phyloP scores from a whole-genome alignment of 805 yeast species.

The Lipomyces sp. region DNA sequence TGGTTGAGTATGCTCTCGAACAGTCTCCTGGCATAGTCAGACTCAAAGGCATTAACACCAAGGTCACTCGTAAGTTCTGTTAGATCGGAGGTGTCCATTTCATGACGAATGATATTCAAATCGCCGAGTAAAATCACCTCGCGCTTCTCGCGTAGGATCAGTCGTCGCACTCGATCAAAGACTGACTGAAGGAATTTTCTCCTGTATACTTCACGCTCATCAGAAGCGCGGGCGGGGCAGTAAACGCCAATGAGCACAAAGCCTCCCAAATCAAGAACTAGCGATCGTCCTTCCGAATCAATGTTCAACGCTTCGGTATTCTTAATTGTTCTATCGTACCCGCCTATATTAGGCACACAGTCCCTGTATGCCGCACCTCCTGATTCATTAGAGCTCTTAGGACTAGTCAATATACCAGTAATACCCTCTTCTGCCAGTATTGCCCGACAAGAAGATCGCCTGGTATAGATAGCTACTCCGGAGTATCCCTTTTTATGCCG shows the following conservation, averaged over 20 bases:
- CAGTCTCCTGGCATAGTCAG: slow-evolving; percentile 17
- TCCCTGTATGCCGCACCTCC: slow-evolving; percentile 32
- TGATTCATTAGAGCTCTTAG: slow-evolving; percentile 20
- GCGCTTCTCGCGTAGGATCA: slow-evolving; percentile 55
- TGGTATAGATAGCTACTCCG: slow-evolving; percentile 83
- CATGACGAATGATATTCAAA: slow-evolving; percentile 73
- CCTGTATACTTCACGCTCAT: slow-evolving; percentile 53
- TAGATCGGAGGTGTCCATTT: slow-evolving; percentile 77
- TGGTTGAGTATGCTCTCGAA: slow-evolving; percentile 6
- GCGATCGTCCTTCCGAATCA: slow-evolving; percentile 83
- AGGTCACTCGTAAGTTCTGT: slow-evolving; percentile 47
- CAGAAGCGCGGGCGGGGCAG: slow-evolving; percentile 92
- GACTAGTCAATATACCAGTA: slow-evolving; percentile 56
- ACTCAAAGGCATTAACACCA: slow-evolving; percentile 21
- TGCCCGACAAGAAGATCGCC: slow-evolving; percentile 42
- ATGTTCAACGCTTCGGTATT: slow-evolving; percentile 45
- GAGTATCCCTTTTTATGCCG: slow-evolving; percentile 72
- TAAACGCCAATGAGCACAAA: slow-evolving; percentile 55
- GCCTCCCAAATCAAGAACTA: slow-evolving; percentile 61
- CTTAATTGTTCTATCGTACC: slow-evolving; percentile 30
- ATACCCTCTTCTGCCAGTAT: slow-evolving; percentile 82
- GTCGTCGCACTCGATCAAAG: slow-evolving; percentile 57
- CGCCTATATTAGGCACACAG: slow-evolving; percentile 25
- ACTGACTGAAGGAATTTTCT: slow-evolving; percentile 56
- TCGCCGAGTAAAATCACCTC: slow-evolving; percentile 83